Evolutionary conservation across 2,329 filamentous ascomycete species (phyloP).

Genomic region (Pseudocercospora eumusae): DNA sequence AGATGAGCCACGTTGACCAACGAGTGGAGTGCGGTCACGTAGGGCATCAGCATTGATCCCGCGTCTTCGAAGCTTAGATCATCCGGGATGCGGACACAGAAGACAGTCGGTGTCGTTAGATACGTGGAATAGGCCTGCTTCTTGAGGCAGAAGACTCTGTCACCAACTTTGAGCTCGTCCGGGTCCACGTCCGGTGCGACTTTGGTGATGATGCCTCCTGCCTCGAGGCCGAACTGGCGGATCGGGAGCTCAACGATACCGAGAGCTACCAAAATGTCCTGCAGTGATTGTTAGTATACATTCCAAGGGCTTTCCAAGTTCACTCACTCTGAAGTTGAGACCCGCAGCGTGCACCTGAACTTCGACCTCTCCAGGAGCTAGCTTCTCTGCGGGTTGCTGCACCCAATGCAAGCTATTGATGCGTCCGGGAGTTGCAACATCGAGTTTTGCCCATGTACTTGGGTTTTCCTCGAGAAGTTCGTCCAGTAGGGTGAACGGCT

Average conservation of each 20-base stretch:
- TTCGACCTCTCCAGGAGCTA: constrained; percentile 23
- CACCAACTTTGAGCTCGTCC: constrained; percentile 29
- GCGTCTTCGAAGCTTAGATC: constrained; percentile 26
- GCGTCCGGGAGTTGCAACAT: constrained; percentile 30
- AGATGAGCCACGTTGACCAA: constrained; percentile 22
- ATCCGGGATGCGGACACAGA: constrained; percentile 22
- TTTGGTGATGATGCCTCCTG: constrained; percentile 36
- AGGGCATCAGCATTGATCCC: constrained; percentile 22
- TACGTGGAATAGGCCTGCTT: constrained; percentile 24
- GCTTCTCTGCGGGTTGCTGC: background rate
- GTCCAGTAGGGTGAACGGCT: constrained; percentile 3
- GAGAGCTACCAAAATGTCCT: constrained; percentile 14
- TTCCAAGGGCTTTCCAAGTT: too few species aligned
- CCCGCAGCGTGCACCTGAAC: constrained; percentile 21
- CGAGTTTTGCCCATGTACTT: constrained; percentile 23
- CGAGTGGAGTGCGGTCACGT: constrained; percentile 16
- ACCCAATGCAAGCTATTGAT: background rate
- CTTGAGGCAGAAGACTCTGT: constrained; percentile 26
- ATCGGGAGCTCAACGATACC: constrained; percentile 22
- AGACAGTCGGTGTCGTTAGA: background rate
- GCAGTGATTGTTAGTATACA: too few species aligned
- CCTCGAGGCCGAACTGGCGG: constrained; percentile 40
- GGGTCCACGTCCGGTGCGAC: constrained; percentile 35
- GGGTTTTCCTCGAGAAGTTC: background rate
- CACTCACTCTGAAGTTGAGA: constrained; percentile 25